Evolutionary conservation across 2,329 filamentous ascomycete genomes (phyloP), one percentile per base, ranked within the genome.

Genomic region (Setomelanomma holmii): DNA sequence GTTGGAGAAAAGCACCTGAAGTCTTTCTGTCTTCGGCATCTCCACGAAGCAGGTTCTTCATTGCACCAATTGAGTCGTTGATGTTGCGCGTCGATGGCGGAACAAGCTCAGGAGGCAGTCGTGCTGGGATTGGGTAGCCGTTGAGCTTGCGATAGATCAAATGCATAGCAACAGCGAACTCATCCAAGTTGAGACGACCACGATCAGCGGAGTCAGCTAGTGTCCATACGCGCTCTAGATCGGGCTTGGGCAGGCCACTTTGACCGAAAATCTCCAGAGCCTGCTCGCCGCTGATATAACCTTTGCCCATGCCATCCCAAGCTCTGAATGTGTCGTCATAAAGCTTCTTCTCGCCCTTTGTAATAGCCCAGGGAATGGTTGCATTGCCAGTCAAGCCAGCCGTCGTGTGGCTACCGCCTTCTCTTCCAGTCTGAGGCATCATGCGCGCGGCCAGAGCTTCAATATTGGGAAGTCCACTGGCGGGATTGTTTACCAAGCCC

Each of bases 141-240:
- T 99, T 98, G 46, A 99, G 83, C 73, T 96, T 96, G 66, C 95
- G 86, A 78, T 99, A 99, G 67, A 99, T 99, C 76, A 99, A 80
- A 82, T 99, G 95, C 95, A 99, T 99, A 8, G 93, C 92, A 45
- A 99, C 93, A 7, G 95, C 93, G 71, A 99, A 99, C 71, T 99
- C 95, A 72, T 99, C 95, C 68, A 98, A 85, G 67, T 99, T 93
- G 23, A 99, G 83, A 49, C 93, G 89, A 16, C 95, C 95, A 74
- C 95, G 95, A 75, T 99, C 97, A 59, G 93, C 89, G 24, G 93
- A 89, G 72, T 99, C 95, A 3, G 93, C 89, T 52, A 99, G 80
- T 8, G 95, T 98, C 95, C 95, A 99, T 44, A 98, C 88, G 24
- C 89, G 85, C 75, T 98, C 95, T 33, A 99, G 80, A 64, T 98